A percentile compares a stretch with the other conserved stretches of the same genome.
phyloP scores from a whole-genome alignment of 2,329 filamentous ascomycete genomes.

The Sporothrix euskadiensis region DNA sequence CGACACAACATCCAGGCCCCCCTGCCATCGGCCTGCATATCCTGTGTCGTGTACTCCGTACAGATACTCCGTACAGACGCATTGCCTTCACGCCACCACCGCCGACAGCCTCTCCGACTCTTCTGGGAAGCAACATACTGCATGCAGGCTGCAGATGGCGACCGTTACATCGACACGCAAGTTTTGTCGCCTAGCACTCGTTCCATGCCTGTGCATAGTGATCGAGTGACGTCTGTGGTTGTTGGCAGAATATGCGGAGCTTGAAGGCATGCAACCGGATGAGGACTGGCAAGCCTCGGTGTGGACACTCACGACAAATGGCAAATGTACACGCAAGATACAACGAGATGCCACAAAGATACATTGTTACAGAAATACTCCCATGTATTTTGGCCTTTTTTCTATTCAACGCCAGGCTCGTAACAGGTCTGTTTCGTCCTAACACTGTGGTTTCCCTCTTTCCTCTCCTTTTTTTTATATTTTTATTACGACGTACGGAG shows the following conservation, averaged over 20 bases:
- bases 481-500: slow-evolving; percentile 1
- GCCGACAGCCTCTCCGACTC: not conserved
- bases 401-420: not conserved
- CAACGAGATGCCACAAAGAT: not conserved
- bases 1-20: not conserved
- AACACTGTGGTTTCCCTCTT: not conserved
- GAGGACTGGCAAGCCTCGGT: not conserved
- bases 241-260: not conserved
- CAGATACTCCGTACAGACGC: not conserved
- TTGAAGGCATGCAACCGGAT: not conserved
- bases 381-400: too few relatives aligned
- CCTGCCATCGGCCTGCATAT: not conserved
- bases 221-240: not conserved
- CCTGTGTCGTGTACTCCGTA: not conserved
- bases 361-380: not conserved
- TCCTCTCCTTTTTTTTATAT: not conserved
- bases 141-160: slow-evolving; percentile 6
- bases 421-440: slow-evolving; percentile 4
- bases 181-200: not conserved
- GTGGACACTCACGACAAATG: not conserved
- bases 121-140: not conserved
- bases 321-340: not conserved
- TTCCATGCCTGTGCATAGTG: slow-evolving; percentile 1
- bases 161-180: slow-evolving; percentile 13
- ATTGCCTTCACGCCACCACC: not conserved